Percentiles rank a stretch among this genome's conserved stretches.
These are phyloP conservation scores for Botrytis hyacinthi DNA, from an alignment of 2,329 filamentous ascomycete species.

Conservation along the genomic window DNA sequence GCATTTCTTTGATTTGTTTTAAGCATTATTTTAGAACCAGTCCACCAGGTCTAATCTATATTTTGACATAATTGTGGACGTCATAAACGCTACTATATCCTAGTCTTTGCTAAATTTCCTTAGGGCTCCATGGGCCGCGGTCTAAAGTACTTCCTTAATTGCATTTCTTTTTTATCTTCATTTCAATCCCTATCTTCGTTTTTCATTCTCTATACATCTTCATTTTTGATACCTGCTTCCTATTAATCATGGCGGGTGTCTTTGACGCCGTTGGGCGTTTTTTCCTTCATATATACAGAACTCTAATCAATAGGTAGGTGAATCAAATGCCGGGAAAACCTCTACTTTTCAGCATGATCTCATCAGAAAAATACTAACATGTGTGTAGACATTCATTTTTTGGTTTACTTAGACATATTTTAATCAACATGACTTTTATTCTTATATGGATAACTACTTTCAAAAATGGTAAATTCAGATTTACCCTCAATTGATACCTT, in stretches of 20 bases:
- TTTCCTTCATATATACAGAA: constrained; percentile 33
- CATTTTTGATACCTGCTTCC: background rate
- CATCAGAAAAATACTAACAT: background rate
- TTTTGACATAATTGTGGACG: background rate
- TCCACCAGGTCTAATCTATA: background rate
- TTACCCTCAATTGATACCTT: background rate
- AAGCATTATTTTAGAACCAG: background rate
- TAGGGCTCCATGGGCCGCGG: background rate
- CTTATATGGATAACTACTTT: constrained; percentile 36
- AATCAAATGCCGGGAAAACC: background rate
- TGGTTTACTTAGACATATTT: constrained; percentile 33
- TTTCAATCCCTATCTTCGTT: background rate
- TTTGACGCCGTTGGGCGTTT: constrained; percentile 28
- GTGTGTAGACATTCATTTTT: constrained; percentile 33
- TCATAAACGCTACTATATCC: constrained; percentile 7
- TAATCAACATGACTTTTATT: constrained; percentile 36
- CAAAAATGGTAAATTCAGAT: constrained; percentile 32
- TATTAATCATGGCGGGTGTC: constrained; percentile 23
- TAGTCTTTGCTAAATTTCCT: background rate
- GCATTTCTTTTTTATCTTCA: background rate
- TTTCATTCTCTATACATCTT: constrained; percentile 2
- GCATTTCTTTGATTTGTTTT: background rate
- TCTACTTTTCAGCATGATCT: background rate
- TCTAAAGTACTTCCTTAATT: background rate
- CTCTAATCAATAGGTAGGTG: constrained; percentile 32